phyloP scores from a whole-genome alignment of 345 rosid genomes.

The Sonneratia caseolaris region DNA sequence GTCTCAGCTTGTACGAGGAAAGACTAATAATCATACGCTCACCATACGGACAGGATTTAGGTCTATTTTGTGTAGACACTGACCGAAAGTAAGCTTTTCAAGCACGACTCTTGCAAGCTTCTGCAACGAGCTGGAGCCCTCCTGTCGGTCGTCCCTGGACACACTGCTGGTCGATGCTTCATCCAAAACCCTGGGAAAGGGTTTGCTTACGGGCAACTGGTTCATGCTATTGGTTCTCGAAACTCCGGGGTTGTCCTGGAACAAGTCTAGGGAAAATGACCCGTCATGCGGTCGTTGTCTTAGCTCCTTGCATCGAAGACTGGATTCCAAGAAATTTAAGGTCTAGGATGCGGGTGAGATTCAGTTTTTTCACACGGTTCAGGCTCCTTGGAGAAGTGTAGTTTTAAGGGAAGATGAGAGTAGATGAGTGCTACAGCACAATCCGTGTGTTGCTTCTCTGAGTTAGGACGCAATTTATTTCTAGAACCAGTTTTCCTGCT shows the following conservation, averaged over 20 bases:
- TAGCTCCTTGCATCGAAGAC: neutral
- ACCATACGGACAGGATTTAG: constrained; percentile 54
- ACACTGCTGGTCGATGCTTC: constrained; percentile 12
- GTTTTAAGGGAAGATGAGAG: constrained; percentile 12
- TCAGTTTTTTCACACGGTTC: constrained; percentile 19
- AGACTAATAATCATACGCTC: neutral
- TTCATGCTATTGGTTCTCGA: constrained; percentile 16
- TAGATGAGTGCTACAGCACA: constrained; percentile 21
- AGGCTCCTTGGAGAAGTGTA: constrained; percentile 18
- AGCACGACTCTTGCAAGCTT: constrained; percentile 16
- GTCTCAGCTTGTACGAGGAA: too few relatives aligned
- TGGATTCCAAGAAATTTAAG: neutral
- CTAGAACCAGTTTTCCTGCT: too few relatives aligned
- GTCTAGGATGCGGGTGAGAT: constrained; percentile 5
- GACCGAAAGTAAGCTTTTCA: constrained; percentile 11
- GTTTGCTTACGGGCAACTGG: constrained; percentile 17
- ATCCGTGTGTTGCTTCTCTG: constrained; percentile 24
- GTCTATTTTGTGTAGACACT: constrained; percentile 22
- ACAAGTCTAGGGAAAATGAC: neutral
- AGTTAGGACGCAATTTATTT: too few relatives aligned
- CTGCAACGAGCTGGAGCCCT: constrained; percentile 21
- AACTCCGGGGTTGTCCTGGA: neutral
- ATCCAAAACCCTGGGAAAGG: neutral
- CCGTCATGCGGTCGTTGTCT: neutral
- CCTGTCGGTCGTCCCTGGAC: constrained; percentile 35